These are phyloP conservation scores for Pseudocercospora eumusae DNA, from an alignment of 2,329 filamentous ascomycete species.

Conservation along the genomic window DNA sequence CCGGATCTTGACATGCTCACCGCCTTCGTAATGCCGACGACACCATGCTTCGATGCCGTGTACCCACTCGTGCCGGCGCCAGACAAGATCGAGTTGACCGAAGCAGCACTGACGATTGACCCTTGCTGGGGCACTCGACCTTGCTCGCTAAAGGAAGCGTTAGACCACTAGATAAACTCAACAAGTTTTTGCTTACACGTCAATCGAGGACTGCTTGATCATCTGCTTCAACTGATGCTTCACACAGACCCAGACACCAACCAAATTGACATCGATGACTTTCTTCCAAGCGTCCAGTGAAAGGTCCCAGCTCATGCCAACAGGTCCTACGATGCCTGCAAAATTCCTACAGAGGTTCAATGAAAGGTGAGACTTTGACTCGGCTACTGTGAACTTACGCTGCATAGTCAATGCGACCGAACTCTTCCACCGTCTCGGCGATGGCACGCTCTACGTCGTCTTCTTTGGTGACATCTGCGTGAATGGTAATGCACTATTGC, in stretches of 20 bases:
- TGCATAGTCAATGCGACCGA: conserved; percentile 46
- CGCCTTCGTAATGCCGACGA: conserved; percentile 46
- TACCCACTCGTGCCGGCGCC: conserved; percentile 43
- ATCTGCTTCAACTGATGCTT: conserved; percentile 47
- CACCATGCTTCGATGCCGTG: conserved; percentile 45
- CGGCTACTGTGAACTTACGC: conserved; percentile 25
- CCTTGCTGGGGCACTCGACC: conserved; percentile 34
- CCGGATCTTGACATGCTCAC: conserved; percentile 6
- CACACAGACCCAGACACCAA: conserved; percentile 43
- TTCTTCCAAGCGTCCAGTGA: conserved; percentile 41
- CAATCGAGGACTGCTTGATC: conserved; percentile 39
- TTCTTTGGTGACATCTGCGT: conserved; percentile 38
- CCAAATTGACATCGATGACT: conserved; percentile 42
- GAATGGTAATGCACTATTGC: conserved; percentile 29
- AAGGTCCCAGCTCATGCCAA: conserved; percentile 33
- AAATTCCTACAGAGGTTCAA: conserved; percentile 28
- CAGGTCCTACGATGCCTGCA: conserved; percentile 41
- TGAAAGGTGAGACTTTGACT: background rate
- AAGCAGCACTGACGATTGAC: conserved; percentile 46
- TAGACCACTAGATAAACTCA: background rate
- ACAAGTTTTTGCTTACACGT: conserved; percentile 14
- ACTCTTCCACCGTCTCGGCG: conserved; percentile 38
- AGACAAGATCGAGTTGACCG: conserved; percentile 41
- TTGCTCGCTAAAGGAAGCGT: conserved; percentile 20
- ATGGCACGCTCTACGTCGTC: conserved; percentile 40